These are phyloP conservation scores for Diaporthe sp. DNA, from an alignment of 2,329 filamentous ascomycete genomes.

Conservation along the genomic window DNA sequence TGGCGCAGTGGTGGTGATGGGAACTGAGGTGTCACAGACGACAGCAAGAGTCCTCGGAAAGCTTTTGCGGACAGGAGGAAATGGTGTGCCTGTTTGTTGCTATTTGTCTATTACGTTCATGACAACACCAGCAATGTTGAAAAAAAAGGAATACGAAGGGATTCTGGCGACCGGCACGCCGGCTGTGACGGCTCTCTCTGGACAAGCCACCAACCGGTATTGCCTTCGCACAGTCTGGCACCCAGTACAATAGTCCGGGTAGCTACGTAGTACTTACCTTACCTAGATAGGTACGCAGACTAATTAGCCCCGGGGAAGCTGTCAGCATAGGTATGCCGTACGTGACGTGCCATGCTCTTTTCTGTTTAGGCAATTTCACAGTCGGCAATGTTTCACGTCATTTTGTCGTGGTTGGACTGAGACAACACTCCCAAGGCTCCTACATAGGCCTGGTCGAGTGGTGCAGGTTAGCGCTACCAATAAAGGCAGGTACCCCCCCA, in stretches of 20 bases:
- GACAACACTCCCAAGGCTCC: constrained; percentile 9
- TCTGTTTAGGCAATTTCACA: not conserved
- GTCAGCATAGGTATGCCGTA: no score
- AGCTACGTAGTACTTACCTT: not conserved
- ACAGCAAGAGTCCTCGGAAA: not conserved
- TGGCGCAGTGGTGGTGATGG: not conserved
- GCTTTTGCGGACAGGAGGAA: not conserved
- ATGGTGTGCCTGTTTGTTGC: not conserved
- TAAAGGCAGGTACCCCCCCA: not conserved
- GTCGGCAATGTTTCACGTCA: constrained; percentile 25
- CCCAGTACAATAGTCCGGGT: not conserved
- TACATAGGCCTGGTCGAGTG: not conserved
- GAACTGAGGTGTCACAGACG: not conserved
- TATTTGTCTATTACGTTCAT: not conserved
- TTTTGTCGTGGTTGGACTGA: constrained; percentile 11
- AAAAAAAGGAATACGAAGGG: not conserved
- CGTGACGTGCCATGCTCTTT: not conserved
- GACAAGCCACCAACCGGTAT: not conserved
- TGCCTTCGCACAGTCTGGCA: not conserved
- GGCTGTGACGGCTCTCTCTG: constrained; percentile 15
- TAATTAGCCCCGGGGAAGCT: no score
- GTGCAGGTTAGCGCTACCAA: not conserved
- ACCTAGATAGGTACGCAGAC: no score
- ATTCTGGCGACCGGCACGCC: constrained; percentile 1
- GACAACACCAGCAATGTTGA: not conserved